Evolutionary conservation across 164 flowering plant species (phyloP).

Genomic region (Nymphaea colorata): DNA sequence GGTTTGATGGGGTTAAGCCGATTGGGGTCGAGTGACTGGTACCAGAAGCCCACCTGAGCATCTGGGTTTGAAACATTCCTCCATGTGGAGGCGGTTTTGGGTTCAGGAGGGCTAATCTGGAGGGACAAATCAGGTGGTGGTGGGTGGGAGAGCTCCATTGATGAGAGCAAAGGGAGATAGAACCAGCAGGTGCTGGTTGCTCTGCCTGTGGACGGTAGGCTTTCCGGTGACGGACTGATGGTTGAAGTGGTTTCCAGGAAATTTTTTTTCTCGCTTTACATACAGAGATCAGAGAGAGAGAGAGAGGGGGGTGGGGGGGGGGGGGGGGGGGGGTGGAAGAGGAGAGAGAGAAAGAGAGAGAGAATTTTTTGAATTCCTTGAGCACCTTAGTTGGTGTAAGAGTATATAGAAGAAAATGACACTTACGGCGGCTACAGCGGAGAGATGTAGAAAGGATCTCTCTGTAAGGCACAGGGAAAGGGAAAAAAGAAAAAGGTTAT

Average conservation of each 20-base stretch:
- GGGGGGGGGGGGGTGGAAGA: conserved; percentile 22
- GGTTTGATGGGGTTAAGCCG: conserved; percentile 9
- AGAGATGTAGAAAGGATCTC: conserved; percentile 13
- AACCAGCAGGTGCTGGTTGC: no score
- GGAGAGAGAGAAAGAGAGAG: conserved; percentile 63
- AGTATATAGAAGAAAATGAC: conserved; percentile 92
- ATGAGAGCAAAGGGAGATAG: conserved; percentile 18
- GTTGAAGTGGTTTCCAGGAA: no score
- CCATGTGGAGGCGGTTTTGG: conserved; percentile 37
- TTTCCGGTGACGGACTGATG: no score
- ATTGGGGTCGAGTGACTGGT: conserved; percentile 2
- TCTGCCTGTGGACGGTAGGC: no score
- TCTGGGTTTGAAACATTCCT: conserved; percentile 29
- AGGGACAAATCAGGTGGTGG: conserved; percentile 93
- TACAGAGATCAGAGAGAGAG: conserved; percentile 15
- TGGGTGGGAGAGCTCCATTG: conserved; percentile 89
- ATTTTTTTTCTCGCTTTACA: no score
- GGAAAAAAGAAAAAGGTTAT: conserved; percentile 5
- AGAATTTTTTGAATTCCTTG: conserved; percentile 39
- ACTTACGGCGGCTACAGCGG: conserved; percentile 28
- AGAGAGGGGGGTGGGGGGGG: no score
- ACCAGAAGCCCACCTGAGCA: conserved; percentile 61
- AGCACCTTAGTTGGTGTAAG: conserved; percentile 8
- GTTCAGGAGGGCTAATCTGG: conserved; percentile 87
- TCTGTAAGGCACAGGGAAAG: conserved; percentile 8